Base-by-base conservation (phyloP, 129 eudicot genomes). In the Calendula officinalis region DNA sequence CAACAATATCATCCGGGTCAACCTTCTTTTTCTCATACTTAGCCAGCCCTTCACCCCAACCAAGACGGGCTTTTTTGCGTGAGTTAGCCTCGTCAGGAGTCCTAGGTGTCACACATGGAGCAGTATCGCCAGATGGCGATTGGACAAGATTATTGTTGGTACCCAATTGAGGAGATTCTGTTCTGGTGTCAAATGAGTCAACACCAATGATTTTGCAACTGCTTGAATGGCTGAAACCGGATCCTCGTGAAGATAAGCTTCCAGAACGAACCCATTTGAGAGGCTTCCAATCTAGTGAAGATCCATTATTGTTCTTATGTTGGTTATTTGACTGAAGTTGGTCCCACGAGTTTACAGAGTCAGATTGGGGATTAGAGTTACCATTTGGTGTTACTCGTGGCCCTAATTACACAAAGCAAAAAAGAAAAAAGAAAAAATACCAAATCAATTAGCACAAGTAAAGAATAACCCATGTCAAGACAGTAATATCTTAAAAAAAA, bases 1-100 rank as follows among this genome's bases (percentile, higher is more conserved):
- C 30, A 22, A 22, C 30, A 22, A 22, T 22, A 44, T 89, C 97
- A 56, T 82, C 84, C 46, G 95, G 84, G 63, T 80, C 90, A 76
- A 83, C 95, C 72, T 77, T 82, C 84, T 94, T 89, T 71, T 89
- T 89, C 82, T 94, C 99, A 81, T 81, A 94, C 72, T 94, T 94
- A 5, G 97, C 97, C 60, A 94, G 78, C 43, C 99, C 99, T 73
- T 89, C 95, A 16, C 99, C 99, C 99, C 99, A 94, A 50, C 97
- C 95, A 67, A 94, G 94, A 14, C 99, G 94, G 2, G 92, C 90
- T 76, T 94, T 94, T 77, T 94, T 94, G 73, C 86, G 76, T 5
- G 94, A 89, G 57, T 48, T 45, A 4, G 67, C 78, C 9, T 94
- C 99, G 39, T 86, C 99, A 11, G 75, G 68, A 16, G 79, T 77